Evolutionary conservation across 1,139 yeast species (phyloP), one percentile per base, ranked within the genome.

Genomic region (Yamadazyma blattariae): DNA sequence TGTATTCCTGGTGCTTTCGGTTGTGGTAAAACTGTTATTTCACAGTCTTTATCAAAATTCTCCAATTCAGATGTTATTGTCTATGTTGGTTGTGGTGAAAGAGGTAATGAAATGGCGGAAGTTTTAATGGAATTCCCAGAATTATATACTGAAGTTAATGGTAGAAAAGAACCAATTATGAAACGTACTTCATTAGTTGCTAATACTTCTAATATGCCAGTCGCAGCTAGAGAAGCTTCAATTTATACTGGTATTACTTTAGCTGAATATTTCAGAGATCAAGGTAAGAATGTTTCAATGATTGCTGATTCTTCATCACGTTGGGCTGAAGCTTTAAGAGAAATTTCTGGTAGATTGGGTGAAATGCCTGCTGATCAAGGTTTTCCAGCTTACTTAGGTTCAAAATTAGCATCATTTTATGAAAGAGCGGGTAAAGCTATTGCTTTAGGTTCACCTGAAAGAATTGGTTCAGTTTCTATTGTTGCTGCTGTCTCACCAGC

Each of bases 351-450:
- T 79, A 95, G 99, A 77, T 76, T 92, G 64, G 98, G 98, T 67
- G 99, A 94, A 74, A 92, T 92, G 99, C 99, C 99, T 61, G 99
- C 99, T 44, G 99, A 92, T 71, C 98, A 94, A 74, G 99, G 99
- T 77, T 92, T 90, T 94, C 99, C 99, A 46, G 99, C 99, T 40
- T 92, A 94, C 63, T 78, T 92, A 64, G 98, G 98, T 71, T 96
- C 99, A 37, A 92, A 92, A 64, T 78, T 92, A 57, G 97, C 99
- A 38, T 92, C 97, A 39, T 92, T 92, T 79, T 92, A 92, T 66
- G 99, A 92, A 73, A 89, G 99, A 76, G 98, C 99, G 31, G 99
- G 99, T 71, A 89, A 86, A 64, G 95, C 96, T 30, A 75, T 83
- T 55, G 94, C 96, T 5, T 75, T 92, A 46, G 99, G 99, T 59